phyloP scores from a whole-genome alignment of 2,329 filamentous ascomycete genomes.

The Pseudocercospora musae region DNA sequence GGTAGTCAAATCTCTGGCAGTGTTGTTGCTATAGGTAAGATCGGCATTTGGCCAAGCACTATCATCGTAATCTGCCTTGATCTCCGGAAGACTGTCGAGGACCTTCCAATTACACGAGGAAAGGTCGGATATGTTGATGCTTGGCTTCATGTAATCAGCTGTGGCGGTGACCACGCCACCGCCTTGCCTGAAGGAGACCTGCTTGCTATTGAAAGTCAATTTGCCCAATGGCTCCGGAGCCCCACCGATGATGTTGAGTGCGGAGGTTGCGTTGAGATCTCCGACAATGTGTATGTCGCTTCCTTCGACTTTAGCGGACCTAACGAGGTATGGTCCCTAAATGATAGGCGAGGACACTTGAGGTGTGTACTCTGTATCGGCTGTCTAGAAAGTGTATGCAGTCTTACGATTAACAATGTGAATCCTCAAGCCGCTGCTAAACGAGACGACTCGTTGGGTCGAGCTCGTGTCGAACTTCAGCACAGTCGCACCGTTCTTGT shows the following conservation, averaged over 20 bases:
- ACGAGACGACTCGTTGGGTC: slow-evolving; percentile 51
- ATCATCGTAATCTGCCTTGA: slow-evolving; percentile 64
- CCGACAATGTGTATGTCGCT: slow-evolving; percentile 61
- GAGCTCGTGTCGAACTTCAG: slow-evolving; percentile 56
- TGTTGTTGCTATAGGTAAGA: slow-evolving; percentile 60
- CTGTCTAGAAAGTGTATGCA: slow-evolving; percentile 68
- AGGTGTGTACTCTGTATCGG: slow-evolving; percentile 45
- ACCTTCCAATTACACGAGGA: slow-evolving; percentile 63
- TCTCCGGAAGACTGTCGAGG: slow-evolving; percentile 68
- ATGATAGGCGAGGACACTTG: slow-evolving; percentile 51
- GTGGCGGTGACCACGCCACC: slow-evolving; percentile 50
- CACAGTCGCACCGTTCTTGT: slow-evolving; percentile 45
- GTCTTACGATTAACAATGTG: slow-evolving; percentile 61
- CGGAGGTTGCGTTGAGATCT: slow-evolving; percentile 68
- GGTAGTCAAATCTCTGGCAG: slow-evolving; percentile 54
- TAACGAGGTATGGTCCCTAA: slow-evolving; percentile 62
- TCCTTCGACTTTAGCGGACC: slow-evolving; percentile 55
- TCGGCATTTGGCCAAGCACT: slow-evolving; percentile 62
- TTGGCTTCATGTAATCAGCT: slow-evolving; percentile 51
- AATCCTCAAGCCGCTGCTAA: slow-evolving; percentile 51
- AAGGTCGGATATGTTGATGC: slow-evolving; percentile 57
- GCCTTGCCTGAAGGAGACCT: slow-evolving; percentile 31
- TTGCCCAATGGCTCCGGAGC: slow-evolving; percentile 51
- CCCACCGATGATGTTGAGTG: slow-evolving; percentile 65
- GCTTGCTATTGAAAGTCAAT: slow-evolving; percentile 60